phyloP scores from a whole-genome alignment of 1,139 yeast species.

The Yamadazyma triangularis region DNA sequence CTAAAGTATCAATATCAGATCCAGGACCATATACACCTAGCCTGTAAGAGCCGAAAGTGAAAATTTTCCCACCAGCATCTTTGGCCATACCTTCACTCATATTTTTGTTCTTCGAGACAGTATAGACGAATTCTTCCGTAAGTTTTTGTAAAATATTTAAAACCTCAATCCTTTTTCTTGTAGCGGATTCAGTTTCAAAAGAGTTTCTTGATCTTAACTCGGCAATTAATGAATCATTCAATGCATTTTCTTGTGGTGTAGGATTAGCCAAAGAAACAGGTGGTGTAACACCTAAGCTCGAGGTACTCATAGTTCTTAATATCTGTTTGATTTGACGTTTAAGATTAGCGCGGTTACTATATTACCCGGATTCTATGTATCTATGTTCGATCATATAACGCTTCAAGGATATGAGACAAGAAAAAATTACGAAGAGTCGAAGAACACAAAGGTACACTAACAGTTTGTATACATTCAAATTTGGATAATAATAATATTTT shows the following conservation, averaged over 20 bases:
- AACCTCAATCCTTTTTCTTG: conserved; percentile 74
- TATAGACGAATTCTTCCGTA: conserved; percentile 75
- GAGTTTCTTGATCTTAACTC: conserved; percentile 85
- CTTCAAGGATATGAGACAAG: too few relatives aligned
- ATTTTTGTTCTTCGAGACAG: conserved; percentile 72
- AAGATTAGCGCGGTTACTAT: too few relatives aligned
- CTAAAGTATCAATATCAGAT: conserved; percentile 92
- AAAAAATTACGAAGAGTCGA: too few relatives aligned
- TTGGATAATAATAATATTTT: too few relatives aligned
- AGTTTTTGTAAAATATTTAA: conserved; percentile 65
- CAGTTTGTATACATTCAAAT: too few relatives aligned
- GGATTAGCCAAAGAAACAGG: conserved; percentile 86
- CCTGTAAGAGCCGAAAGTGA: conserved; percentile 91
- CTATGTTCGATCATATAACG: too few relatives aligned
- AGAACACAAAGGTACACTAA: too few relatives aligned
- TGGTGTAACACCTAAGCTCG: conserved; percentile 67
- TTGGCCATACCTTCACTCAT: conserved; percentile 97
- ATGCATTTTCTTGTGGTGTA: conserved; percentile 67
- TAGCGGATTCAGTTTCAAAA: conserved; percentile 80
- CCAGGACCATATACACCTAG: conserved; percentile 98
- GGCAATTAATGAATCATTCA: conserved; percentile 71
- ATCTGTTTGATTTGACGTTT: too few relatives aligned
- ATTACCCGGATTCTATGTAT: background rate
- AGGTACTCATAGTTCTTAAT: background rate
- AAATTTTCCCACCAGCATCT: conserved; percentile 96